A percentile compares a stretch with the other conserved stretches of the same genome.
Evolutionary conservation across 768 basidiomycete species (phyloP).

Genomic region (Tylopilus sp.): DNA sequence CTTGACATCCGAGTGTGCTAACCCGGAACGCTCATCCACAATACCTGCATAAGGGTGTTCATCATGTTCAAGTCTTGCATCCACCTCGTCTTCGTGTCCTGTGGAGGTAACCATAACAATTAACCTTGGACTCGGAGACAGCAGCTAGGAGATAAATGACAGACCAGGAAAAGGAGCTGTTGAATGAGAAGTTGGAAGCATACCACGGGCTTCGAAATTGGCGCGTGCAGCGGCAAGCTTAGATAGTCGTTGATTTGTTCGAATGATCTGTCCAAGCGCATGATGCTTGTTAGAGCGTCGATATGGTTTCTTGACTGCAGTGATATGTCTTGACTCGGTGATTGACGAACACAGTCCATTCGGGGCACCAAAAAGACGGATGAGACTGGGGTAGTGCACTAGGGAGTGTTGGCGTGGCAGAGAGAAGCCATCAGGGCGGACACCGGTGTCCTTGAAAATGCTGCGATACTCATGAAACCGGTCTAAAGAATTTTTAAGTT

Average conservation of each 20-base stretch:
- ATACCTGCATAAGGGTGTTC: not conserved
- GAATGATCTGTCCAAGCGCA: not conserved
- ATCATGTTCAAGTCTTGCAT: not conserved
- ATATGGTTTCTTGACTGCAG: not conserved
- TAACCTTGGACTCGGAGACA: not conserved
- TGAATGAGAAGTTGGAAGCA: not conserved
- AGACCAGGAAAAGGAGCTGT: not conserved
- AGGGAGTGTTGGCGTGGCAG: not conserved
- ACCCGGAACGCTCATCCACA: not conserved
- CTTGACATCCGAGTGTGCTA: not conserved
- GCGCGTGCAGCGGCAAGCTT: not conserved
- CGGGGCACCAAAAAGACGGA: not conserved
- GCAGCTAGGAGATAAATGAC: not conserved
- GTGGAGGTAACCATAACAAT: too few species aligned
- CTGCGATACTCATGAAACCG: not conserved
- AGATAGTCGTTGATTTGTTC: not conserved
- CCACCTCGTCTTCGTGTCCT: too few species aligned
- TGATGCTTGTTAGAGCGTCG: not conserved
- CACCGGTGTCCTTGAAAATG: not conserved
- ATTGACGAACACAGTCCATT: not conserved
- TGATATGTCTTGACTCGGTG: not conserved
- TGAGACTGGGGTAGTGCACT: not conserved
- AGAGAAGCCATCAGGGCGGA: not conserved
- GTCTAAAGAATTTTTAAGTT: not conserved
- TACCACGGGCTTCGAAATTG: not conserved